Evolutionary conservation across 441 rosid genomes (phyloP).

Genomic region (Lagerstroemia fauriei): DNA sequence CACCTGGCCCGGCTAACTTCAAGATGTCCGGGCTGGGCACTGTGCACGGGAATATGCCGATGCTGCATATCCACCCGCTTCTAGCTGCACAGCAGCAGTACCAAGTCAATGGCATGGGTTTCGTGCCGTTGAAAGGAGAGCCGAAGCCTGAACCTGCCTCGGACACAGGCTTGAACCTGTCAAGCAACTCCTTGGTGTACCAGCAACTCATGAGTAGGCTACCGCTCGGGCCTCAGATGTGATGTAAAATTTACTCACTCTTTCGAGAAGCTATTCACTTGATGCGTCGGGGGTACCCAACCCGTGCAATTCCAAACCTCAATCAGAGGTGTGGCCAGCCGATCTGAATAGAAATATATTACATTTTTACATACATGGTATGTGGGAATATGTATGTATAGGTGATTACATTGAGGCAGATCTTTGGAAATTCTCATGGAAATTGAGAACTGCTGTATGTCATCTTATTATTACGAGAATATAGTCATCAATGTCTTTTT

Average conservation of each 20-base stretch:
- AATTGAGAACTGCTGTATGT: not conserved
- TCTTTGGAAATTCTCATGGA: not conserved
- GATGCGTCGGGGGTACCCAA: no score
- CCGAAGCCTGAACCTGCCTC: slow-evolving; percentile 73
- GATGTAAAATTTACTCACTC: slow-evolving; percentile 22
- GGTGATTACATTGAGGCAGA: not conserved
- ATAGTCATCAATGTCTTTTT: not conserved
- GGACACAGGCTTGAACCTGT: slow-evolving; percentile 54
- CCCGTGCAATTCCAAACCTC: no score
- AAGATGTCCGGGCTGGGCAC: slow-evolving; percentile 65
- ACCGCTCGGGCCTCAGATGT: slow-evolving; percentile 77
- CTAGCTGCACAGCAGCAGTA: slow-evolving; percentile 51
- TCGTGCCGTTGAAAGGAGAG: slow-evolving; percentile 65
- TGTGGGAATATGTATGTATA: not conserved
- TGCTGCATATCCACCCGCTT: slow-evolving; percentile 58
- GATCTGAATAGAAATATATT: not conserved
- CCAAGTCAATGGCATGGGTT: slow-evolving; percentile 46
- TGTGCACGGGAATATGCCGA: slow-evolving; percentile 60
- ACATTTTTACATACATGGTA: not conserved
- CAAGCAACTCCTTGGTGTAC: slow-evolving; percentile 56
- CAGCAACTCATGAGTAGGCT: slow-evolving; percentile 80
- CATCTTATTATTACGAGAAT: not conserved
- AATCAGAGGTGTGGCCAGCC: no score
- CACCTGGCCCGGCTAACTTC: slow-evolving; percentile 51
- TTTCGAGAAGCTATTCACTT: no score